Conservation (phyloP, 495 filamentous ascomycete genomes). For the Penicillium cinerascens region DNA sequence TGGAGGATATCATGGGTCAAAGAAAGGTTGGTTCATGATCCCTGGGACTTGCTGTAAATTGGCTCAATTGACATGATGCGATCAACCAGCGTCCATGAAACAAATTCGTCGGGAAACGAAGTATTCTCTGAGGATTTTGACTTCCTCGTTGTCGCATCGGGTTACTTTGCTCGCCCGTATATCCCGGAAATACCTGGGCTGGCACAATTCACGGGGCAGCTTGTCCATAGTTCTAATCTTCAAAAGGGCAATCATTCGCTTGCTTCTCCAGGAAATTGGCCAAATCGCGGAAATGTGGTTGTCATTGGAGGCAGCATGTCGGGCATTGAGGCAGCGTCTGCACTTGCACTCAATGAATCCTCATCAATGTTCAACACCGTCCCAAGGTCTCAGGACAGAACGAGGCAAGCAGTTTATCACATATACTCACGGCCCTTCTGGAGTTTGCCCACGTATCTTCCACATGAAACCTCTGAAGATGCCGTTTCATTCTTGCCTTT, state of each 20-base stretch:
- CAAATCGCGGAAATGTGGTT: conserved; percentile 57
- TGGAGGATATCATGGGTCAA: conserved; percentile 56
- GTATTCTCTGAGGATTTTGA: conserved; percentile 54
- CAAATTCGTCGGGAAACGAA: not conserved
- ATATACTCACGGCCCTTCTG: conserved; percentile 68
- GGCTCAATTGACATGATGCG: not conserved
- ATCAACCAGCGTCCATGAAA: conserved; percentile 3
- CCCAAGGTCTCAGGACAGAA: conserved; percentile 39
- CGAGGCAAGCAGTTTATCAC: conserved; percentile 58
- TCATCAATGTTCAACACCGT: conserved; percentile 29
- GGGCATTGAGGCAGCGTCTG: conserved; percentile 70
- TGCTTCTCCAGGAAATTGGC: conserved; percentile 1
- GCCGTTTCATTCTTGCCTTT: conserved; percentile 63
- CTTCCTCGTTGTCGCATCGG: conserved; percentile 68
- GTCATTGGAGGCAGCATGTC: conserved; percentile 84
- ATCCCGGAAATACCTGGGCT: conserved; percentile 47
- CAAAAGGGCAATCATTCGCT: conserved; percentile 25
- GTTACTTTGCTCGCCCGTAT: conserved; percentile 66
- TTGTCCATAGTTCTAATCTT: conserved; percentile 60
- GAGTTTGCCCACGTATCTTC: conserved; percentile 64
- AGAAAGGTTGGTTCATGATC: conserved; percentile 21
- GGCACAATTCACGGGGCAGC: conserved; percentile 26
- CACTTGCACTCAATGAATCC: conserved; percentile 67
- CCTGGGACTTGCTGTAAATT: not conserved
- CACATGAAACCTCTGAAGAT: conserved; percentile 27